phyloP scores from a whole-genome alignment of 306 rosid species.

The Prunus padus region DNA sequence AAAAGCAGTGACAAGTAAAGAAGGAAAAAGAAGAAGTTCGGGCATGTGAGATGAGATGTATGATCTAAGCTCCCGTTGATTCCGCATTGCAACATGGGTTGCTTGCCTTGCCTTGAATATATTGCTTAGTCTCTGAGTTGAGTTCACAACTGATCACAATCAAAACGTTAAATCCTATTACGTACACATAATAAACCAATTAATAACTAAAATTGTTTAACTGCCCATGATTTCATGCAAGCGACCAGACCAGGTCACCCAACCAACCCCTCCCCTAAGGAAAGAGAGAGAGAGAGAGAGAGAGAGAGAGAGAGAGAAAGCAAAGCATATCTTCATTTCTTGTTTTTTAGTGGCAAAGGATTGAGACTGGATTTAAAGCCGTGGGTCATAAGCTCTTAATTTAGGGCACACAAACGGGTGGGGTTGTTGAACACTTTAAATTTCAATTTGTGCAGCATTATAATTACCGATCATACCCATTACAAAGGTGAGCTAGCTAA shows the following conservation, averaged over 20 bases:
- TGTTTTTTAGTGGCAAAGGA: background rate
- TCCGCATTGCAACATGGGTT: slow-evolving; percentile 13
- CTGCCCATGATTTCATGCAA: background rate
- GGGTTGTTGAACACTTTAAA: slow-evolving; percentile 6
- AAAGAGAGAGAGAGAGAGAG: background rate
- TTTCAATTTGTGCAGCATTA: background rate
- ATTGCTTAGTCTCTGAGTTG: background rate
- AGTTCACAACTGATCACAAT: background rate
- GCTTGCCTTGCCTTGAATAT: background rate
- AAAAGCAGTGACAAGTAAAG: no score
- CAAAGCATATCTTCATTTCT: background rate
- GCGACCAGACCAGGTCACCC: background rate
- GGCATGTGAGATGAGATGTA: background rate
- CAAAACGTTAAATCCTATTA: background rate
- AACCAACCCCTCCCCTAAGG: no score
- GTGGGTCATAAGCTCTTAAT: slow-evolving; percentile 6
- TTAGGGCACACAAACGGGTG: background rate
- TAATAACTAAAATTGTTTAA: background rate
- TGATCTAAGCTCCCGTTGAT: slow-evolving; percentile 12
- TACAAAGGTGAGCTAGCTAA: background rate
- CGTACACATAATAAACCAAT: background rate
- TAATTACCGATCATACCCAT: background rate
- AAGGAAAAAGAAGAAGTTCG: background rate
- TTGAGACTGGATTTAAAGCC: background rate
- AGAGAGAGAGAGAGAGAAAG: background rate